A percentile compares a stretch with the other conserved stretches of the same genome.
phyloP scores from a whole-genome alignment of 2,329 filamentous ascomycete species.

The Thielaviopsis populi region DNA sequence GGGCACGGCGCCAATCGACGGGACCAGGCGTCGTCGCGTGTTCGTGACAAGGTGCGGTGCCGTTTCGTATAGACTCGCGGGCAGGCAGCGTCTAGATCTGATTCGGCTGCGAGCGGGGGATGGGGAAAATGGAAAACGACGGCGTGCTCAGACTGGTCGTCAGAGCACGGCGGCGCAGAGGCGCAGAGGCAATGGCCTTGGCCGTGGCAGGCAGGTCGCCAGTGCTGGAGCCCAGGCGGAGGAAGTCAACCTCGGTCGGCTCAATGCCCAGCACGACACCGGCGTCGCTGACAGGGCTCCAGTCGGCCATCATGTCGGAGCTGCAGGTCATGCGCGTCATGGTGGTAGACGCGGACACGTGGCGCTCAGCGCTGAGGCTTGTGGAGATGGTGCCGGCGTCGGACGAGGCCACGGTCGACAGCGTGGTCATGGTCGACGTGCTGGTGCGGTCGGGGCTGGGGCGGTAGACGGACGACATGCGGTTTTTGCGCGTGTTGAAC shows the following conservation, averaged over 20 bases:
- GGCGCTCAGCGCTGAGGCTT: slow-evolving; percentile 35
- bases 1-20: not conserved
- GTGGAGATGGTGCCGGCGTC: slow-evolving; percentile 24
- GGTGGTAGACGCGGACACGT: slow-evolving; percentile 37
- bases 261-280: slow-evolving; percentile 16
- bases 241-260: slow-evolving; percentile 11
- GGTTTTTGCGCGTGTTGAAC: slow-evolving; percentile 18
- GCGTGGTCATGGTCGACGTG: slow-evolving; percentile 35
- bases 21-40: not conserved
- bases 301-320: slow-evolving; percentile 22
- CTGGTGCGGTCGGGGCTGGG: slow-evolving; percentile 33
- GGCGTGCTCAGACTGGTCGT: slow-evolving; percentile 33
- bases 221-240: slow-evolving; percentile 14
- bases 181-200: slow-evolving; percentile 6
- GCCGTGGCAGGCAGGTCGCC: slow-evolving; percentile 16
- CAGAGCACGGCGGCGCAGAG: slow-evolving; percentile 28
- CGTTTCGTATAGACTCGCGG: not conserved
- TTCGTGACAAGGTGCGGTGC: not conserved
- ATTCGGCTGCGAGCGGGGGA: slow-evolving; percentile 24
- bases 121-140: slow-evolving; percentile 32
- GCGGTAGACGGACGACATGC: slow-evolving; percentile 22
- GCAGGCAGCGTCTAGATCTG: not conserved
- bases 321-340: slow-evolving; percentile 41
- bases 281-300: slow-evolving; percentile 20
- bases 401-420: slow-evolving; percentile 23